Conservation (phyloP, 1,139 yeast species). For the Yamadazyma oceani region DNA sequence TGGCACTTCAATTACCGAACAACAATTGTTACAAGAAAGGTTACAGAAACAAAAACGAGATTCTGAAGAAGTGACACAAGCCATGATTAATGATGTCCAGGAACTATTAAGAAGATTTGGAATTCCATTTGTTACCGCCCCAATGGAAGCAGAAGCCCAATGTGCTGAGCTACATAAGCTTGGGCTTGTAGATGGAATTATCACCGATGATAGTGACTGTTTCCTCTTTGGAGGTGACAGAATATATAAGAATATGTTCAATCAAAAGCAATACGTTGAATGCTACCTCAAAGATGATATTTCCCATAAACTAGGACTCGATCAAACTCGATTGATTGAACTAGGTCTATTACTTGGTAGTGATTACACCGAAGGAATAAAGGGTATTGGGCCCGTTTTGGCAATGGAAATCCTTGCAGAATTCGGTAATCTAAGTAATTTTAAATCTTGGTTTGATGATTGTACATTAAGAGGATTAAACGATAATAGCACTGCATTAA, state of each 20-base stretch:
- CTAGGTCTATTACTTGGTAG: slow-evolving; percentile 85
- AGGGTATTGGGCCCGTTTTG: slow-evolving; percentile 90
- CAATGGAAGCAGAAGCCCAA: slow-evolving; percentile 98
- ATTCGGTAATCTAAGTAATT: slow-evolving; percentile 48
- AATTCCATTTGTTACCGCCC: slow-evolving; percentile 90
- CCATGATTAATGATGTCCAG: slow-evolving; percentile 89
- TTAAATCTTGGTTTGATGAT: slow-evolving; percentile 43
- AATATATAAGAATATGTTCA: slow-evolving; percentile 91
- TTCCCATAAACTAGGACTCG: slow-evolving; percentile 63
- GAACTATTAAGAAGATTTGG: slow-evolving; percentile 85
- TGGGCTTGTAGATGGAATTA: slow-evolving; percentile 86
- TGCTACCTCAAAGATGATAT: slow-evolving; percentile 67
- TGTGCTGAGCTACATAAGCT: slow-evolving; percentile 75
- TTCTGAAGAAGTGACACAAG: slow-evolving; percentile 85
- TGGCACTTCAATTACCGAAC: slow-evolving; percentile 46
- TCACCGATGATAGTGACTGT: slow-evolving; percentile 97
- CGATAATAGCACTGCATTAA: slow-evolving; percentile 28
- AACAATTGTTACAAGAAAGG: slow-evolving; percentile 55
- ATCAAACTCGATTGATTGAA: slow-evolving; percentile 63
- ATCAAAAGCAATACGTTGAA: slow-evolving; percentile 89
- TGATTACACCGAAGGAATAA: slow-evolving; percentile 90
- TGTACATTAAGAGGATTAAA: slow-evolving; percentile 22
- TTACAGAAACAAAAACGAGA: slow-evolving; percentile 74
- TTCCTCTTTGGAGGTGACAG: slow-evolving; percentile 87
- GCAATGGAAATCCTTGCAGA: slow-evolving; percentile 94